Evolutionary conservation across 345 rosid genomes (phyloP).

Genomic region (Noccaea bulbosa): DNA sequence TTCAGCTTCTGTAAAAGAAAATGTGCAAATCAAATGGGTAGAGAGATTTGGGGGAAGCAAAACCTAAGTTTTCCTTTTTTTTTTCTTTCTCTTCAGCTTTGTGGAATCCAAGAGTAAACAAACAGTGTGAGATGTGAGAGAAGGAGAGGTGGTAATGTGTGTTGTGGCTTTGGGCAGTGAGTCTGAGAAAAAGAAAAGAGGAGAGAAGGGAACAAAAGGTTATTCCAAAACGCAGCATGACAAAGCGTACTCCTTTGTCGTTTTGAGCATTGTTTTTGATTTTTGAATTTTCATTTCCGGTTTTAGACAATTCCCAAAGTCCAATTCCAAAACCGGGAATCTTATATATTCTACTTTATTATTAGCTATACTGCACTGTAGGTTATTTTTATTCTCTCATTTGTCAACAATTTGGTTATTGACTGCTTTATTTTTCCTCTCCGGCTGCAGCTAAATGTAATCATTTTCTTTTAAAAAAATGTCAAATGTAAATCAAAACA

Average conservation of each 20-base stretch:
- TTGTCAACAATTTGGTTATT: constrained; percentile 14
- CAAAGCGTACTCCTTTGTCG: constrained; percentile 48
- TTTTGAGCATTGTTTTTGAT: constrained; percentile 31
- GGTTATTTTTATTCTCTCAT: not conserved
- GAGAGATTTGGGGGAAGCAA: constrained; percentile 34
- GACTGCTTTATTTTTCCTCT: constrained; percentile 2
- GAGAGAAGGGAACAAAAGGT: constrained; percentile 39
- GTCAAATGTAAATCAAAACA: not conserved
- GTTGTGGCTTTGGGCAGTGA: constrained; percentile 50
- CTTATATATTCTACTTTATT: not conserved
- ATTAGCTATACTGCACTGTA: not conserved
- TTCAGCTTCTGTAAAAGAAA: constrained; percentile 1
- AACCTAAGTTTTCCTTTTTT: constrained; percentile 21
- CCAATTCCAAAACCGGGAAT: constrained; percentile 21
- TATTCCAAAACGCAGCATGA: constrained; percentile 49
- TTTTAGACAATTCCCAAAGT: constrained; percentile 17
- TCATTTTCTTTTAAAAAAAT: not conserved
- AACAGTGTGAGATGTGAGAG: constrained; percentile 28
- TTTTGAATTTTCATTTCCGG: constrained; percentile 27
- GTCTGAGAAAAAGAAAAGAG: constrained; percentile 15
- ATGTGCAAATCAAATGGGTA: constrained; percentile 17
- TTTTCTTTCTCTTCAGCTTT: not conserved
- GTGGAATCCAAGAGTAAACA: constrained; percentile 36
- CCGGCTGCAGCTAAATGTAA: not conserved
- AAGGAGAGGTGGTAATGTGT: constrained; percentile 29